Base-by-base conservation (phyloP, 192 early-diverging fungal genomes). In the Phycomyces nitens region DNA sequence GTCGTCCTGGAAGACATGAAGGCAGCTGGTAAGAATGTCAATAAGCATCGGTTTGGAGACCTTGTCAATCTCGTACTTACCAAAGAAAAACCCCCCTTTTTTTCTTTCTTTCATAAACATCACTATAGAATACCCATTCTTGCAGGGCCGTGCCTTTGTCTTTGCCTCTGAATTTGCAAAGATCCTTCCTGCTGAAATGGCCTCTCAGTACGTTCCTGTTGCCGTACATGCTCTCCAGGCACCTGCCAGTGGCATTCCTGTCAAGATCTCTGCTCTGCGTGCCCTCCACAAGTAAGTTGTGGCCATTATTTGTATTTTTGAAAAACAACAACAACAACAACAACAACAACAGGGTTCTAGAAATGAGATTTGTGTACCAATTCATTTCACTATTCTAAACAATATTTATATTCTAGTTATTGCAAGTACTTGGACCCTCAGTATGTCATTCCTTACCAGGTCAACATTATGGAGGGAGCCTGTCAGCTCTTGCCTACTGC, bases 71-170 rank as follows among this genome's bases (percentile, higher is more conserved):
- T n/a, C n/a, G n/a, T n/a, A n/a, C n/a, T n/a, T n/a, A n/a, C n/a
- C n/a, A n/a, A n/a, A n/a, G n/a, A n/a, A n/a, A n/a, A n/a, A n/a
- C n/a, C n/a, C n/a, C n/a, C n/a, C n/a, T n/a, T n/a, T n/a, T n/a
- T n/a, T n/a, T n/a, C n/a, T n/a, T n/a, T n/a, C n/a, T n/a, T n/a
- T n/a, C 5, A 21, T 27, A 29, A 59, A 16, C 56, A 38, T 57
- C 44, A n/a, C 5, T 38, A 24, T 50, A 80, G 86, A 85, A 8
- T 77, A 64, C 47, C 96, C 96, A 8, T 93, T 93, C 71, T 80
- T 92, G 61, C 91, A 94, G 72, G 94, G 94, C 4, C 92, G 96
- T 14, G 88, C 93, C 1, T 84, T 98, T 56, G 88, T 94, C 16
- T 95, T 95, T 82, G 83, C 89, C 2, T 88, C 88, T 51, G 82